Evolutionary conservation across 2,329 filamentous ascomycete genomes (phyloP).

Genomic region (Calonectria fujianensis): DNA sequence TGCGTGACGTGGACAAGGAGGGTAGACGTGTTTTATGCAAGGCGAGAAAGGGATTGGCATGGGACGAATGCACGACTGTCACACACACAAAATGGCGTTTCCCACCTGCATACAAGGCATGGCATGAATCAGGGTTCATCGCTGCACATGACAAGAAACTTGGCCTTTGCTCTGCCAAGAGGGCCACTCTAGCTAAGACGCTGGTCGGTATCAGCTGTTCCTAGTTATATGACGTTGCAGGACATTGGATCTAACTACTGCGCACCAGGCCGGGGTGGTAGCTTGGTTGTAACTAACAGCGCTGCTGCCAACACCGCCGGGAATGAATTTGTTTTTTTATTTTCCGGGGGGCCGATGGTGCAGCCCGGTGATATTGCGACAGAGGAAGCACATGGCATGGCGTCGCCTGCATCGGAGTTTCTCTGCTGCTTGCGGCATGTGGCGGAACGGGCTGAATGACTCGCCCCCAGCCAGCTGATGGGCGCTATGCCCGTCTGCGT

Average conservation of each 20-base stretch:
- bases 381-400: not conserved
- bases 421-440: not conserved
- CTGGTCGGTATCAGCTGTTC: conserved; percentile 14
- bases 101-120: not conserved
- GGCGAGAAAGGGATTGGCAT: conserved; percentile 3
- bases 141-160: not conserved
- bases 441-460: conserved; percentile 22
- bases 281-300: not conserved
- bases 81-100: not conserved
- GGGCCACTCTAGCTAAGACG: not conserved
- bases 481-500: conserved; percentile 15
- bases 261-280: not conserved
- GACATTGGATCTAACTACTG: not conserved
- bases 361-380: not conserved
- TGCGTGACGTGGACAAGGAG: conserved; percentile 27
- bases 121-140: conserved; percentile 13
- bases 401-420: not conserved
- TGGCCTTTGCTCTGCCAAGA: conserved; percentile 1
- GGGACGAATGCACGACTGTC: conserved; percentile 5
- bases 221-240: not conserved
- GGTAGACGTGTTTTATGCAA: conserved; percentile 18
- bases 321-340: not conserved
- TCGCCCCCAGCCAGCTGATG: conserved; percentile 20
- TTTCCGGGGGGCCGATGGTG: not conserved
- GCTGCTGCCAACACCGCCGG: not conserved